Conservation (phyloP, 108 stramenopile species). For the Cyclotella atomus region DNA sequence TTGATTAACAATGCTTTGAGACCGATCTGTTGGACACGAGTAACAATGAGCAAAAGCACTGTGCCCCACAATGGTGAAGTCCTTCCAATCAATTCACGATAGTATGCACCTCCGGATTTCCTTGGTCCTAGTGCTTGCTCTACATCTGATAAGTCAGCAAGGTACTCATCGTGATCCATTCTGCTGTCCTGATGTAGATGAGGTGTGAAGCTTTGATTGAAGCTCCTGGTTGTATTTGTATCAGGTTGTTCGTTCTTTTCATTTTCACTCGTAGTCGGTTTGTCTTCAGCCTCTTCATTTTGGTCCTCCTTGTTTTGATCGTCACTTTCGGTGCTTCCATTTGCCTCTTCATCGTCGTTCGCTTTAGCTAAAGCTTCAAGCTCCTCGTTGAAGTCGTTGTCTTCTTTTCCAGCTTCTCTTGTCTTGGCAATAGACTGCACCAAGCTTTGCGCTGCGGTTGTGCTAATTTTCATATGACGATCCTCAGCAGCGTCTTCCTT, state of each 20-base stretch:
- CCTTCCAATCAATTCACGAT: slow-evolving; percentile 47
- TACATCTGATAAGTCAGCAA: slow-evolving; percentile 11
- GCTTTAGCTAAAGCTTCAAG: slow-evolving; percentile 10
- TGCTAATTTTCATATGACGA: slow-evolving; percentile 16
- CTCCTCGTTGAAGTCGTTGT: background rate
- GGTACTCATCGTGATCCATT: background rate
- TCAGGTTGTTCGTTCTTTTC: background rate
- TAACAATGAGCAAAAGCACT: slow-evolving; percentile 57
- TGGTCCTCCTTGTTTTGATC: background rate
- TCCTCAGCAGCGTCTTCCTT: background rate
- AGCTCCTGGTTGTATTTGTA: background rate
- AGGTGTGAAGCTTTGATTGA: slow-evolving; percentile 2
- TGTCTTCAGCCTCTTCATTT: slow-evolving; percentile 1
- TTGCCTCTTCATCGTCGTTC: background rate
- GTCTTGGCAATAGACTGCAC: background rate
- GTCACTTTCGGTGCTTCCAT: background rate
- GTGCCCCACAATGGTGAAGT: slow-evolving; percentile 63
- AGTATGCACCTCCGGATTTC: slow-evolving; percentile 50
- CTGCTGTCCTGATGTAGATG: slow-evolving; percentile 5
- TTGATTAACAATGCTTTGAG: slow-evolving; percentile 46
- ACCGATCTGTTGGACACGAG: slow-evolving; percentile 55
- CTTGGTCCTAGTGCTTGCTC: slow-evolving; percentile 60
- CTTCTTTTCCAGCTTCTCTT: background rate
- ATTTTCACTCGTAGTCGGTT: background rate
- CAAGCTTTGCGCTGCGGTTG: slow-evolving; percentile 5